Percentiles rank a stretch among this genome's conserved stretches.
Conservation (phyloP, 1,284 basidiomycete species). For the Inonotus hispidus region DNA sequence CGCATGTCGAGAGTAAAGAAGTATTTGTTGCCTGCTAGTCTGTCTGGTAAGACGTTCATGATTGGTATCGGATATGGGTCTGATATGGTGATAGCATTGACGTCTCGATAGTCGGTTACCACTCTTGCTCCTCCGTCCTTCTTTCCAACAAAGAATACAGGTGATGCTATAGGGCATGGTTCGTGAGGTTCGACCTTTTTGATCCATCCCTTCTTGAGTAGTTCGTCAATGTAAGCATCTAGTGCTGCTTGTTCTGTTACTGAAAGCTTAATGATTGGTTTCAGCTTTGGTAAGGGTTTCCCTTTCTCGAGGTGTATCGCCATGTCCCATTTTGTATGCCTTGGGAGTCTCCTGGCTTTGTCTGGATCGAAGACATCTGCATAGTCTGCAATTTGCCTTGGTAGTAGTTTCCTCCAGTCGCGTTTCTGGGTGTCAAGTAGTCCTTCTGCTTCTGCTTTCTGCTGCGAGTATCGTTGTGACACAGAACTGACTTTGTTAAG, state of each 20-base stretch:
- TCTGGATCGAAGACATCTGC: not conserved
- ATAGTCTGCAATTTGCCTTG: not conserved
- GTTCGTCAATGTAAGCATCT: too few relatives aligned
- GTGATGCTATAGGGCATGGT: constrained; percentile 22
- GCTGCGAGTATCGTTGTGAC: not conserved
- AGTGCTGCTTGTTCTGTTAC: too few relatives aligned
- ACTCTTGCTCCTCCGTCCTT: constrained; percentile 29
- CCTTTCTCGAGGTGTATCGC: too few relatives aligned
- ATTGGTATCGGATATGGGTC: constrained; percentile 26
- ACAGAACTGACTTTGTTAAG: not conserved
- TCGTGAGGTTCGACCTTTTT: too few relatives aligned
- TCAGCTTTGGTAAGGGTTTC: too few relatives aligned
- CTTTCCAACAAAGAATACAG: constrained; percentile 35
- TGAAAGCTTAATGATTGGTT: too few relatives aligned
- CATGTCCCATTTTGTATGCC: too few relatives aligned
- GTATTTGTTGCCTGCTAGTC: constrained; percentile 24
- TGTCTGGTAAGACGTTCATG: constrained; percentile 26
- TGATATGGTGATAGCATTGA: too few relatives aligned
- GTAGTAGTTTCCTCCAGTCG: not conserved
- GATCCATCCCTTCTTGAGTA: too few relatives aligned
- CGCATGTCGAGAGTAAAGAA: constrained; percentile 35
- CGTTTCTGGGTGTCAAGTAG: not conserved
- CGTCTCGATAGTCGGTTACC: constrained; percentile 29
- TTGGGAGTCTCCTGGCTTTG: too few relatives aligned
- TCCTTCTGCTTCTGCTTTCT: too few relatives aligned